Evolutionary conservation across 2,329 filamentous ascomycete species (phyloP), one percentile per base, ranked within the genome.

Genomic region (Stagonosporopsis chrysanthemi): DNA sequence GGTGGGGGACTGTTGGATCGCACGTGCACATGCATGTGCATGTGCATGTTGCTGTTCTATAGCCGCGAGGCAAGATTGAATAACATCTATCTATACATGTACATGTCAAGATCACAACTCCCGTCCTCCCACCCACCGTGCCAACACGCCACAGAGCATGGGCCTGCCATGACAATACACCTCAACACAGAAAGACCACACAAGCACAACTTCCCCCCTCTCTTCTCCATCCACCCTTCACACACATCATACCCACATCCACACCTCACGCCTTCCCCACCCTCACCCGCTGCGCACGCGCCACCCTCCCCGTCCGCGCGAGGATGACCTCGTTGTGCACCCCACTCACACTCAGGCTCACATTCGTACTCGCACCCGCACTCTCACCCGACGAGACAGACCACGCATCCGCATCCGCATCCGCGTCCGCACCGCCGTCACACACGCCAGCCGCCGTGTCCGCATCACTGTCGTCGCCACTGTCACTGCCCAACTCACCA

Each of bases 271-370:
- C 36, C 14, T 8, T 23, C n/a, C n/a, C 33, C 5, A 50, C 52
- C 38, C 29, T 17, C 0, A 54, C 52, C 39, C 47, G 22, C 46
- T 42, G 42, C 46, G 45, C 45, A 14, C 45, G 24, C 3, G 33
- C 46, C 17, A 50, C 52, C 29, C 36, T 4, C 35, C 24, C 47
- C 17, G 43, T 52, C 12, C 48, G 7, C 33, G 54, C 54, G 12
- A 51, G 15, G 4, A 57, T 22, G 4, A 43, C 24, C 1, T 42
- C 29, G 15, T 24, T 44, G 9, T 15, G 26, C 17, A 28, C n/a
- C 6, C n/a, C n/a, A 9, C 23, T 11, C n/a, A 17, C 28, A 19
- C 23, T 43, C 26, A 9, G 7, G 11, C 35, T 17, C 33, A 17
- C 15, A n/a, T 15, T 43, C 26, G 35, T 6, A 22, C 35, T 17